These are phyloP conservation scores for Polyplosphaeria fusca DNA, from an alignment of 495 filamentous ascomycete genomes.

Conservation along the genomic window DNA sequence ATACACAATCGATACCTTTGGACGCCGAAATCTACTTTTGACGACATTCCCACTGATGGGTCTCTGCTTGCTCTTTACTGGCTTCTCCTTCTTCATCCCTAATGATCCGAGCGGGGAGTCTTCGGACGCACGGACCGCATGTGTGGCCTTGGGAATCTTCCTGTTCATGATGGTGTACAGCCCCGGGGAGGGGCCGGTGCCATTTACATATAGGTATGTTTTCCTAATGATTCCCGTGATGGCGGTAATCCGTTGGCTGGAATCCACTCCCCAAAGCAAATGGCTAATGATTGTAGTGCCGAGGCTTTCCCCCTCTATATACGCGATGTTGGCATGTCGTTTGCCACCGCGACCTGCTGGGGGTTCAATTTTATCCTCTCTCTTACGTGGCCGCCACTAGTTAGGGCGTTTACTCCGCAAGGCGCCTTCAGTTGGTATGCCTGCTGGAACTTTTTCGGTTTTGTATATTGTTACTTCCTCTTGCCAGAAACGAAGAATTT, in stretches of 20 bases:
- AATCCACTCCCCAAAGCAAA: no score
- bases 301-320: not conserved
- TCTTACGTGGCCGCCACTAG: not conserved
- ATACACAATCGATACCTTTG: not conserved
- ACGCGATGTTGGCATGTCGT: not conserved
- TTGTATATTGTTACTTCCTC: not conserved
- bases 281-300: no score
- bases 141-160: not conserved
- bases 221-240: no score
- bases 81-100: not conserved
- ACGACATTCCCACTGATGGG: not conserved
- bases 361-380: not conserved
- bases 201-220: not conserved
- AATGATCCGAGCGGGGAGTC: not conserved
- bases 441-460: not conserved
- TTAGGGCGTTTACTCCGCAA: not conserved
- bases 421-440: not conserved
- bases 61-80: not conserved
- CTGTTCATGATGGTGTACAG: not conserved
- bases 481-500: not conserved
- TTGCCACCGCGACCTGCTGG: not conserved
- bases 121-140: not conserved
- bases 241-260: no score
- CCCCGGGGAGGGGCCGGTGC: not conserved
- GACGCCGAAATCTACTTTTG: not conserved